Evolutionary conservation across 2,329 filamentous ascomycete species (phyloP), one percentile per base, ranked within the genome.

Genomic region (Trichoderma lentiforme): DNA sequence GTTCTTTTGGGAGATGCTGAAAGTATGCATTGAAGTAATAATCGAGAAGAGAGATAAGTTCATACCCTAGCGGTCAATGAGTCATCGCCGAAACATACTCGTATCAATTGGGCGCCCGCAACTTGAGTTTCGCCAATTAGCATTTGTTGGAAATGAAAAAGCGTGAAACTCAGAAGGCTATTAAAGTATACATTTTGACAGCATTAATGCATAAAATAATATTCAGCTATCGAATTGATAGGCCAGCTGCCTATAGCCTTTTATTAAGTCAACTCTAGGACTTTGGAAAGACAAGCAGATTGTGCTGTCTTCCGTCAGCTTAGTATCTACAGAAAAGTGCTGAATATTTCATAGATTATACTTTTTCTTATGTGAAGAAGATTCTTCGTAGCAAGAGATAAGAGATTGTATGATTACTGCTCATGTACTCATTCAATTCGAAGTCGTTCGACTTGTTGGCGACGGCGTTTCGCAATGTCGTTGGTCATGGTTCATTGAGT

Each of bases 281-380:
- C 9, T 2, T 6, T 2, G 2, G 0, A 12, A 51, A 24, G 43
- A 6, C 8, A 4, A 12, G 2, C 4, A 18, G 6, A 8, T 6
- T 39, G 36, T 6, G 15, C 36, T 39, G 36, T 39, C 15, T 39
- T 18, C 36, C 4, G 6, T 39, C 15, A 18, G 15, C 15, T 39
- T 18, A 18, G 36, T 15, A 39, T 3, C 14, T 18, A 39, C 36
- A 39, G 36, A 3, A 18, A 39, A 39, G 4, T 8, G 15, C 36
- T 18, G 4, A 1, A 7, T 18, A 39, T 39, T 18, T 39, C 36
- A 18, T 6, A 15, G 34, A 36, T 36, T 14, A 12, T 34, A 5
- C 5, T 14, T 6, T 21, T 47, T 12, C 3, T 47, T 2, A 11
- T 47, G n/a, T 47, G 4, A 5, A 6, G 2, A 12, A 51, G 43